Evolutionary conservation across 2,329 filamentous ascomycete species (phyloP), one percentile per base, ranked within the genome.

Genomic region (Fusarium sterilihyphosum): DNA sequence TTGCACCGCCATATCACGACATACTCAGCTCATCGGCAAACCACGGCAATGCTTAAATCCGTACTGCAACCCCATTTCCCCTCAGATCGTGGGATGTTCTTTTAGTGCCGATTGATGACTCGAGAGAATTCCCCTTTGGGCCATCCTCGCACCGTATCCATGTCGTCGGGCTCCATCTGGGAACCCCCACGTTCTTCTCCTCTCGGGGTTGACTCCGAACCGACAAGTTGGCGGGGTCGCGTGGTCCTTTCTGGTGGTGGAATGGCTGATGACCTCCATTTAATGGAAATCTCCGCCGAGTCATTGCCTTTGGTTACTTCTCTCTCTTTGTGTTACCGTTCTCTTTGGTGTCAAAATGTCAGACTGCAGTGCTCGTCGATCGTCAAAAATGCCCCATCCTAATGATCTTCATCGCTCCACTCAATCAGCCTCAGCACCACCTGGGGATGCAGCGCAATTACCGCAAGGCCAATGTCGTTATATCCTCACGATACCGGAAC

Each of bases 401-500:
- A 60, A 65, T 8, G 52, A 43, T 17, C 58, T 50, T 2, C n/a
- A 65, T 14, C 67, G 67, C 8, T 40, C 67, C 24, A 70, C 67
- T 4, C 67, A 70, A 8, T 70, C 67, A 31, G 66, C 67, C 6
- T 70, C 67, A 12, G 67, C 67, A 26, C 67, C 67, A 22, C 67
- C 67, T 31, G 66, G 67, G 29, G 37, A 70, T 1, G 22, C 49
- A 3, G n/a, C 24, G 7, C 24, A 70, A 31, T 26, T 70, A 22
- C 67, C 67, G 18, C 63, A 70, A 26, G 67, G 67, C 2, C 67
- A 70, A 49, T 70, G 67, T 4, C 67, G 67, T 12, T 70, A 70
- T 24, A 70, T 70, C 18, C 67, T 70, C 41, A 70, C 67, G 2
- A 44, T 65, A 31, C 67, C 67, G 8, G 66, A 70, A 10, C 14